Conservation (phyloP, 306 rosid genomes). For the Rosa rugosa region DNA sequence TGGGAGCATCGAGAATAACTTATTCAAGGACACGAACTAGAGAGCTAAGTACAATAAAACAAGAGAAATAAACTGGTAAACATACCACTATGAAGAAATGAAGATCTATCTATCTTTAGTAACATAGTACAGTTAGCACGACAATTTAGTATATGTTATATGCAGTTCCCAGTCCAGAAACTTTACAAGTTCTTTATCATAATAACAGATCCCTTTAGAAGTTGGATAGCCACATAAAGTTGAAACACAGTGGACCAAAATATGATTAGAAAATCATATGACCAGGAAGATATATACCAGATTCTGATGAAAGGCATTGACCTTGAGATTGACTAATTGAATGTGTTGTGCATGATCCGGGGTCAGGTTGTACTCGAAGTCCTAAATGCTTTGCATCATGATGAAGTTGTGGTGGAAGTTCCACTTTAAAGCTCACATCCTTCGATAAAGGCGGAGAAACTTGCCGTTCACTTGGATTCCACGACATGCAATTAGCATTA, state of each 20-base stretch:
- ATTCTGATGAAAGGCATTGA: constrained; percentile 45
- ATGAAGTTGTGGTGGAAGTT: constrained; percentile 20
- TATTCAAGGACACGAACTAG: background rate
- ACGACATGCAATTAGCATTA: constrained; percentile 13
- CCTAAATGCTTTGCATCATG: constrained; percentile 32
- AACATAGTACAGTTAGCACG: background rate
- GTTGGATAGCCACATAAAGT: background rate
- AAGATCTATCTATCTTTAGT: background rate
- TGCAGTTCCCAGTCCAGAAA: background rate
- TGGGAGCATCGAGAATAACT: constrained; percentile 21
- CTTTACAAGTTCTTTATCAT: background rate
- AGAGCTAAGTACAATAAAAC: background rate
- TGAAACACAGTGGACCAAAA: background rate
- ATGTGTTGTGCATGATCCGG: constrained; percentile 26
- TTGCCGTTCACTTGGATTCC: constrained; percentile 31
- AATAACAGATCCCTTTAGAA: background rate
- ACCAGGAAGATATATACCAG: constrained; percentile 27
- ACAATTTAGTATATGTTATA: background rate
- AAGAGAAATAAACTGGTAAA: background rate
- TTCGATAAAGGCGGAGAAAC: constrained; percentile 15
- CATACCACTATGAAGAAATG: background rate
- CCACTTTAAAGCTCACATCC: constrained; percentile 20
- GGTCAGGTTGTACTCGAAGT: constrained; percentile 24
- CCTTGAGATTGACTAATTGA: constrained; percentile 34
- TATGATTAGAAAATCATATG: background rate